phyloP scores from a whole-genome alignment of 2,329 filamentous ascomycete species.

The Fusarium sp. region DNA sequence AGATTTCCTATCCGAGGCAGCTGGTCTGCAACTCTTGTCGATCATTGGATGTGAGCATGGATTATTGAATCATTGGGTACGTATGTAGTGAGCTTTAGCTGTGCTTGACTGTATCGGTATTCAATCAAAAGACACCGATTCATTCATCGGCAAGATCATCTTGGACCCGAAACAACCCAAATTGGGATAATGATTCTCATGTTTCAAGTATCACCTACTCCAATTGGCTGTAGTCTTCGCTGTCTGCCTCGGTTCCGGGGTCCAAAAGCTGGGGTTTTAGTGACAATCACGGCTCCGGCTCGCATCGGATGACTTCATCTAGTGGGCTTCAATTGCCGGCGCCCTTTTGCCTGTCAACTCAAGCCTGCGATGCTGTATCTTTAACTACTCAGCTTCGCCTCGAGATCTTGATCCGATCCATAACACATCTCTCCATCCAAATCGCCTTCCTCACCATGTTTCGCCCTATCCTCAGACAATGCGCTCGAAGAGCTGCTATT shows the following conservation, averaged over 20 bases:
- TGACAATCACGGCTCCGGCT: constrained; percentile 39
- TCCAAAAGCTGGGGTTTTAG: constrained; percentile 39
- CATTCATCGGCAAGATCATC: constrained; percentile 15
- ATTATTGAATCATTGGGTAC: constrained; percentile 4
- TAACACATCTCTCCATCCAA: not conserved
- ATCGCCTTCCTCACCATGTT: constrained; percentile 40
- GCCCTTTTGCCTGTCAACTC: constrained; percentile 23
- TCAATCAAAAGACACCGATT: constrained; percentile 17
- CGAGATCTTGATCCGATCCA: not conserved
- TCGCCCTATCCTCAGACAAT: constrained; percentile 44
- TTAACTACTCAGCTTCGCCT: constrained; percentile 22
- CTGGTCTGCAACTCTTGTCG: constrained; percentile 26
- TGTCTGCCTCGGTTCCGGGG: constrained; percentile 37
- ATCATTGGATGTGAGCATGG: constrained; percentile 23
- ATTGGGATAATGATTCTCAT: constrained; percentile 23
- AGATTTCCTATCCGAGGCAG: constrained; percentile 30
- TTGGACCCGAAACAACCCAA: constrained; percentile 16
- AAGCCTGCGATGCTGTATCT: constrained; percentile 23
- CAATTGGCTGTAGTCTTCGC: constrained; percentile 7
- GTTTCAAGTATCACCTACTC: constrained; percentile 2
- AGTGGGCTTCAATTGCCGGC: constrained; percentile 37
- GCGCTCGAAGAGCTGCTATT: constrained; percentile 36
- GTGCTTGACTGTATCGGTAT: constrained; percentile 18
- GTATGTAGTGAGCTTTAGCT: constrained; percentile 8
- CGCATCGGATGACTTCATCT: constrained; percentile 46